Base-by-base conservation (phyloP, 129 eudicot genomes). In the Pittosporum tobira region DNA sequence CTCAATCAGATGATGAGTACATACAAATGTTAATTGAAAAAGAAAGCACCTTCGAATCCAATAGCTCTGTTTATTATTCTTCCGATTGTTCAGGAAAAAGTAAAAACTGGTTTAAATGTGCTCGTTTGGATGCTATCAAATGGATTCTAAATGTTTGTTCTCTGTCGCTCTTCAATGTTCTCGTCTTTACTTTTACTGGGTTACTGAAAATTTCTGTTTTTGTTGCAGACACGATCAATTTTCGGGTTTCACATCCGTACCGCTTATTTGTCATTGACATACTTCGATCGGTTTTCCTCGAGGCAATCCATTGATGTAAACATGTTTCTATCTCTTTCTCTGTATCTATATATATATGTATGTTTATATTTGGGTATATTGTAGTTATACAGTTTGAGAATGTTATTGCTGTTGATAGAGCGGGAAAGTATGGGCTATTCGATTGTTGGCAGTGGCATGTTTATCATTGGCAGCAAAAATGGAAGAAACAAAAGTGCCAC, bases 391-490 rank as follows among this genome's bases (percentile, higher is more conserved):
- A 8, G 43, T 47, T 61, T 52, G 62, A 37, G 49, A 51, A 26
- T 65, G 16, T 13, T 28, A 5, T 47, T 68, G 62, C 58, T 75
- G 21, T 62, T 57, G 12, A 48, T 66, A 88, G 88, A 57, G 28
- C 48, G 75, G 53, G 57, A 65, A 80, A 66, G 48, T 34, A 18
- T 88, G 96, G 96, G 81, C 79, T 21, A 29, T 77, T 43, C 69
- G 70, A 36, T 75, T 87, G 66, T 27, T 78, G 34, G 74, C 94
- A 25, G 71, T 88, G 54, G 96, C 94, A 29, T 83, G 96, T 52
- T 73, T 88, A 68, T 83, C 94, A 3, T 37, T 88, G 71, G 96
- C 96, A 52, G 86, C 86, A 18, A 88, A 88, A 51, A 78, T 88
- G 94, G 94, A 88, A 69, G 94, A 88, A 73, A 59, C 43, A 18